Percentiles rank a stretch among this genome's conserved stretches.
phyloP scores from a whole-genome alignment of 306 rosid species.

The Casuarina cunninghamiana region DNA sequence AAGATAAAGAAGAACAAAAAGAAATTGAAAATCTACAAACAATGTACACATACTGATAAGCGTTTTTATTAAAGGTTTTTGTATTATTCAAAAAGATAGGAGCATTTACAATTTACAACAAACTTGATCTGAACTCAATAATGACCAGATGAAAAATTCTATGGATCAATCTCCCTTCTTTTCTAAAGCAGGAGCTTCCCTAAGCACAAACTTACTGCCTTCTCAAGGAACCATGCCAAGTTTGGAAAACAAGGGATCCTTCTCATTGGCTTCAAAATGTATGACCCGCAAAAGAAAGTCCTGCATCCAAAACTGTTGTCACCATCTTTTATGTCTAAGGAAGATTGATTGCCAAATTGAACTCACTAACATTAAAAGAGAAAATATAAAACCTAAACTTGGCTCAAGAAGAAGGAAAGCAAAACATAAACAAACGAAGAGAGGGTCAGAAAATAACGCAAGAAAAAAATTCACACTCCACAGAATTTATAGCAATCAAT shows the following conservation, averaged over 20 bases:
- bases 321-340: constrained; percentile 3
- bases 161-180: constrained; percentile 9
- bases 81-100: not conserved
- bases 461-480: not conserved
- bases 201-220: constrained; percentile 18
- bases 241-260: constrained; percentile 16
- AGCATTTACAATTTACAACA: not conserved
- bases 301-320: constrained; percentile 37
- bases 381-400: no score
- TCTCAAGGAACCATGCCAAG: constrained; percentile 26
- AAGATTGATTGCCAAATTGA: not conserved
- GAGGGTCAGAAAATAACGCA: not conserved
- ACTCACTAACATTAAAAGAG: no score
- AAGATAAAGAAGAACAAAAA: not conserved
- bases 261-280: constrained; percentile 24
- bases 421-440: not conserved
- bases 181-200: constrained; percentile 27
- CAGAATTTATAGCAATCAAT: not conserved
- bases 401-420: no score
- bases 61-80: not conserved
- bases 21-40: not conserved
- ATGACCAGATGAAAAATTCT: not conserved
- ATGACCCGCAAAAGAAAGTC: constrained; percentile 28
- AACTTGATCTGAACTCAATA: not conserved
- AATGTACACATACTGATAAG: not conserved